These are phyloP conservation scores for Kondoa subrosea DNA, from an alignment of 768 basidiomycete species.

Conservation along the genomic window DNA sequence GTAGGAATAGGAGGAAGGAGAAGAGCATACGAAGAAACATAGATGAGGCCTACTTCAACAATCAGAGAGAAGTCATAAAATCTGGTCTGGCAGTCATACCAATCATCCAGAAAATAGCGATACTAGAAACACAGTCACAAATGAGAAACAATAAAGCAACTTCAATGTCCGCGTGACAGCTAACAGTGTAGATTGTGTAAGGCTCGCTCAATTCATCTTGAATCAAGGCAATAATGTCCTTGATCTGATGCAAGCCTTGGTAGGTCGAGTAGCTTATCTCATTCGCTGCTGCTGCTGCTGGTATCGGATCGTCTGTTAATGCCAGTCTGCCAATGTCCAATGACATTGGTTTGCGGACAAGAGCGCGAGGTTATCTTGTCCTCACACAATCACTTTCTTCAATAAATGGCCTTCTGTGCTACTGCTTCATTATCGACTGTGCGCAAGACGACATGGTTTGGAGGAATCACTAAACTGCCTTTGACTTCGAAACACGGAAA, in stretches of 20 bases:
- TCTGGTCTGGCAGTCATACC: slow-evolving; percentile 41
- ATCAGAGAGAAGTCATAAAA: slow-evolving; percentile 65
- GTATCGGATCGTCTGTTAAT: not conserved
- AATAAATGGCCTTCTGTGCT: not conserved
- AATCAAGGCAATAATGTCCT: slow-evolving; percentile 68
- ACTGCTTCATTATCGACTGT: not conserved
- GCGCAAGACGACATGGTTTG: not conserved
- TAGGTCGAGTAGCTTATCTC: slow-evolving; percentile 13
- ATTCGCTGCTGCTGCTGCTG: not conserved
- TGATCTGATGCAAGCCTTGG: slow-evolving; percentile 29
- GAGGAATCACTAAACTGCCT: slow-evolving; percentile 39
- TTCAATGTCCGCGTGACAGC: not conserved
- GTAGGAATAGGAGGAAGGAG: not conserved
- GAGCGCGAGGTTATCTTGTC: no score
- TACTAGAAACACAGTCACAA: slow-evolving; percentile 34
- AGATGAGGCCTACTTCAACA: slow-evolving; percentile 33
- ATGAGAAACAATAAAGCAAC: slow-evolving; percentile 35
- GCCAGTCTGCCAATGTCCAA: no score
- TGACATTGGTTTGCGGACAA: no score
- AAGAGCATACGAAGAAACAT: slow-evolving; percentile 17
- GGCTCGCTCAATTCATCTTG: slow-evolving; percentile 88
- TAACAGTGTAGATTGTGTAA: slow-evolving; percentile 53
- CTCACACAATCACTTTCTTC: not conserved
- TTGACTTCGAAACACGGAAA: slow-evolving; percentile 75
- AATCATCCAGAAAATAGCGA: slow-evolving; percentile 88